Conservation (phyloP, 805 yeast genomes). For the Metschnikowia cubensis region DNA sequence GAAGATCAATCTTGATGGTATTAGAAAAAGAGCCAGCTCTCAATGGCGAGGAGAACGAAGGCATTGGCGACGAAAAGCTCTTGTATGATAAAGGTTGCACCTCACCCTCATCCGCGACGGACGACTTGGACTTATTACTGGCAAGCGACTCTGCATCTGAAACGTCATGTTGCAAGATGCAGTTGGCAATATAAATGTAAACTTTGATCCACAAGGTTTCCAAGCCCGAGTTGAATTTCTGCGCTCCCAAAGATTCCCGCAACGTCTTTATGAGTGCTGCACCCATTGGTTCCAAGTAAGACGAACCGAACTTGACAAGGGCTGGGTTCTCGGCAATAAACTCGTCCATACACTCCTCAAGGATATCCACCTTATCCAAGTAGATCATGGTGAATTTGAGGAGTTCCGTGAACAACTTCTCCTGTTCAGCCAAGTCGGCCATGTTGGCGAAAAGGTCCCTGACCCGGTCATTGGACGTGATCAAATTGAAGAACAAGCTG, state of each 20-base stretch:
- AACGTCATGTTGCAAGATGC: constrained; percentile 26
- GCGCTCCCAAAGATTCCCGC: constrained; percentile 32
- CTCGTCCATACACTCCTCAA: constrained; percentile 32
- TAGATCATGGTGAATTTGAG: constrained; percentile 30
- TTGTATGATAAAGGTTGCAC: constrained; percentile 24
- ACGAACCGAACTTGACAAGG: constrained; percentile 21
- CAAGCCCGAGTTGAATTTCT: constrained; percentile 26
- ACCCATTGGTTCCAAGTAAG: constrained; percentile 43
- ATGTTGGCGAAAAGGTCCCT: constrained; percentile 20
- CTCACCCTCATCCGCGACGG: constrained; percentile 11
- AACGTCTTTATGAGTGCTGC: constrained; percentile 34
- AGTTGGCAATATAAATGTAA: constrained; percentile 38
- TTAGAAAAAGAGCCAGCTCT: background rate
- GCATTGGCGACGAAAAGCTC: constrained; percentile 8
- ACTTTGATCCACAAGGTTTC: constrained; percentile 39
- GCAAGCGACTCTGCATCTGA: constrained; percentile 24
- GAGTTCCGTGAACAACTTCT: constrained; percentile 34
- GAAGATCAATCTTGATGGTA: constrained; percentile 25
- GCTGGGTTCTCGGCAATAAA: constrained; percentile 30
- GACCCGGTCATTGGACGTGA: constrained; percentile 28
- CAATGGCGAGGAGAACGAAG: constrained; percentile 2
- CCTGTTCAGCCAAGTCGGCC: constrained; percentile 25
- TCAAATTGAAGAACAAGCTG: constrained; percentile 31
- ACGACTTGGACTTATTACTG: constrained; percentile 9
- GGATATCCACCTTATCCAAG: constrained; percentile 23